Conservation (phyloP, 768 basidiomycete genomes). For the Strobilomyces dryophilus region DNA sequence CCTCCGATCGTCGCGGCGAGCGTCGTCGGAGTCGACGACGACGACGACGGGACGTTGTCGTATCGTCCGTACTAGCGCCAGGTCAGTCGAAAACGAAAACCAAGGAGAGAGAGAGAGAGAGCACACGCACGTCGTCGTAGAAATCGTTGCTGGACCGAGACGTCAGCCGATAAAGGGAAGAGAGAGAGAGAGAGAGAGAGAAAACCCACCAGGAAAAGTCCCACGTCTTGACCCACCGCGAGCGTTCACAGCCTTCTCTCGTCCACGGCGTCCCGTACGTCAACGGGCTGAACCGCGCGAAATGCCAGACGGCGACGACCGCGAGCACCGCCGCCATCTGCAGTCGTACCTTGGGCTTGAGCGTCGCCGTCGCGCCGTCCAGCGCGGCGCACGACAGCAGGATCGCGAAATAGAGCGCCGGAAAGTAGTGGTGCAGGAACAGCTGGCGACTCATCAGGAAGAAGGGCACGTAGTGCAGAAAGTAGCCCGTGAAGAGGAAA, state of each 20-base stretch:
- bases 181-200: background rate
- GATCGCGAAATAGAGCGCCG: conserved; percentile 91
- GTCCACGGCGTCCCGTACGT: conserved; percentile 89
- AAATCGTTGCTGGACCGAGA: conserved; percentile 58
- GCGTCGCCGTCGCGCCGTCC: conserved; percentile 76
- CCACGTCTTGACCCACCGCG: conserved; percentile 91
- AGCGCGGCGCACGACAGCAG: conserved; percentile 74
- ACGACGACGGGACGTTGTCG: conserved; percentile 31
- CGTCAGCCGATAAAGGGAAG: too few species aligned
- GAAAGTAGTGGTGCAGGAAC: conserved; percentile 98
- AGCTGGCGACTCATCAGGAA: conserved; percentile 96
- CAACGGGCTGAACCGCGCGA: conserved; percentile 73
- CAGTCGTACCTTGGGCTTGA: conserved; percentile 72
- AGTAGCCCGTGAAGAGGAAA: conserved; percentile 91
- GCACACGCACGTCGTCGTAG: conserved; percentile 52
- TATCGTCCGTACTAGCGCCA: conserved; percentile 56
- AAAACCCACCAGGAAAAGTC: conserved; percentile 81
- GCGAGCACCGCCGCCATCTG: conserved; percentile 77
- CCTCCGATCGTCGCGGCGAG: conserved; percentile 48
- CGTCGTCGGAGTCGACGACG: conserved; percentile 32
- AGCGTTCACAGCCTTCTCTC: conserved; percentile 63
- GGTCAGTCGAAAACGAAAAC: background rate
- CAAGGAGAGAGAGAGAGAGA: too few species aligned
- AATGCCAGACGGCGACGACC: conserved; percentile 74
- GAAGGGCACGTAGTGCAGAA: conserved; percentile 93